Evolutionary conservation across 805 yeast species (phyloP), one percentile per base, ranked within the genome.

Genomic region (Metschnikowia koreensis): DNA sequence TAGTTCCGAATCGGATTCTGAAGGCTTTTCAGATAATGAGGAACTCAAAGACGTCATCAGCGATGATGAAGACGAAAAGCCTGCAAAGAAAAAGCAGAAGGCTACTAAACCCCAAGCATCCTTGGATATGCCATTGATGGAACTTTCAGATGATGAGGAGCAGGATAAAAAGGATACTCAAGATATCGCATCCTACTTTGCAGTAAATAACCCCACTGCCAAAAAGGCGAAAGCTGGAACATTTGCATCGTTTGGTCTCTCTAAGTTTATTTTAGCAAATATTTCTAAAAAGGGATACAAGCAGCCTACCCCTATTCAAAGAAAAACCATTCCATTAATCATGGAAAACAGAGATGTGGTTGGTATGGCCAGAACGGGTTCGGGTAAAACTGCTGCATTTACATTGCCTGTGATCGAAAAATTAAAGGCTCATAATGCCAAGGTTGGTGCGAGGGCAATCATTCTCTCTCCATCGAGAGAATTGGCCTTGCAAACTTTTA

Each of bases 301-400:
- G 59, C 94, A 87, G 59, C 99, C 99, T 12, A 94, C 99, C 0
- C 99, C 99, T 1, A 94, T 94, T 68, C 99, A 94, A 72, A 80
- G 99, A 58, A 94, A 93, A 66, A 86, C 99, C 2, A 89, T 94
- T 52, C 99, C 99, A 0, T 75, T 91, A 50, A 85, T 94, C 53
- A 74, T 94, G 74, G 89, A 87, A 44, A 87, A 83, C 50, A 79
- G 96, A 64, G 99, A 94, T 71, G 96, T 94, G 40, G 99, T 94
- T 13, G 99, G 97, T 66, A 94, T 94, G 99, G 99, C 99, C 13
- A 81, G 99, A 65, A 94, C 99, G 0, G 99, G 99, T 63, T 89
- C 97, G 27, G 99, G 99, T 77, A 94, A 94, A 66, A 94, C 99
- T 0, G 99, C 99, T 8, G 98, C 99, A 0, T 94, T 94, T 66